Base-by-base conservation (phyloP, 352 stramenopile species). In the Pythium insidiosum region DNA sequence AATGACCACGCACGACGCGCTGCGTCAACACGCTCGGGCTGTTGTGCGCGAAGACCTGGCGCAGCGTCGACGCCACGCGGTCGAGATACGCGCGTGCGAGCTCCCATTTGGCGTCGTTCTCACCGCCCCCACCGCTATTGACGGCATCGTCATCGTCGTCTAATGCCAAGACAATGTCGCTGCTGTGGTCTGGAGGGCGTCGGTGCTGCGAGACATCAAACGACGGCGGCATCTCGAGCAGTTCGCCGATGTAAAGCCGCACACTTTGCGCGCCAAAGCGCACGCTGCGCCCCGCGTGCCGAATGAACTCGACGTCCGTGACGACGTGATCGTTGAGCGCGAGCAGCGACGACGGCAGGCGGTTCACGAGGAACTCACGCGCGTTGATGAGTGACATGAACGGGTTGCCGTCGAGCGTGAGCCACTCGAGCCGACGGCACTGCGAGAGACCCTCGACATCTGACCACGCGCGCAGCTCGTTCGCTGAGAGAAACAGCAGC, bases 281-380 rank as follows among this genome's bases (percentile, higher is more conserved):
- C 40, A 64, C 52, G 28, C 37, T 66, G 21, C 43, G 43, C 4
- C 48, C 49, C 28, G 73, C 54, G 13, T 78, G 55, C 21, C 71
- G 60, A 26, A 86, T 67, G 38, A 75, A 53, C 38, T 89, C 76
- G 35, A 71, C 49, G 38, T 90, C 78, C 0, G 74, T 83, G 16
- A 77, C 63, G 15, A 85, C 65, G 30, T 73, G 67, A 25, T 74
- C 61, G 31, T 90, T 73, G 13, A 88, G 58, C 1, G 70, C 74
- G 28, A 75, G 64, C 7, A 90, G 54, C 11, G 64, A 66, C 0
- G 64, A 30, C n/a, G 55, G 66, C 10, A 90, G 53, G 33, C 81
- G 78, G 56, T 85, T 85, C 24, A 88, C 60, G n/a, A 90, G 35
- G 37, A 84, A 84, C 18, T 55, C 59, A 10, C 78, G 74, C 11